phyloP scores from a whole-genome alignment of 2,329 filamentous ascomycete genomes.

The Simplicillium aogashimaense region DNA sequence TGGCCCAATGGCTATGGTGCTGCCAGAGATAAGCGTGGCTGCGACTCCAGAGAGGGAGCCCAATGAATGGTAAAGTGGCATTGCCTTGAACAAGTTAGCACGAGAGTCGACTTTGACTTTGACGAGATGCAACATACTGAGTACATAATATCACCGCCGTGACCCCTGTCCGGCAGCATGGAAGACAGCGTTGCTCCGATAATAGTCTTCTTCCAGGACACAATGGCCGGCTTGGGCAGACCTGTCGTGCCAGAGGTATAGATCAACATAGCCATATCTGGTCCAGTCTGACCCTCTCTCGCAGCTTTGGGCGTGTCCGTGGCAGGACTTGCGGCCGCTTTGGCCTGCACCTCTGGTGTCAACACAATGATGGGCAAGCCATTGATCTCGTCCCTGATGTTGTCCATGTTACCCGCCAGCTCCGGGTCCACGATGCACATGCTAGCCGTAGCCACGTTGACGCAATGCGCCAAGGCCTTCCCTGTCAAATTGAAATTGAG shows the following conservation, averaged over 20 bases:
- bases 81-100: slow-evolving; percentile 42
- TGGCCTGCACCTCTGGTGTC: background rate
- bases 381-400: slow-evolving; percentile 40
- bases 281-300: background rate
- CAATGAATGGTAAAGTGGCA: slow-evolving; percentile 83
- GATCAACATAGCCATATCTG: slow-evolving; percentile 53
- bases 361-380: slow-evolving; percentile 1
- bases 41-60: slow-evolving; percentile 62
- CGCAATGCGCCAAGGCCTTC: slow-evolving; percentile 62
- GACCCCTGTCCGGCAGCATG: slow-evolving; percentile 44
- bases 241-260: slow-evolving; percentile 73
- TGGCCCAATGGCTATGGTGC: slow-evolving; percentile 60
- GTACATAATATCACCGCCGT: slow-evolving; percentile 38
- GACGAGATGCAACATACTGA: slow-evolving; percentile 4
- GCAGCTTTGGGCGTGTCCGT: background rate
- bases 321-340: background rate
- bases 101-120: slow-evolving; percentile 1
- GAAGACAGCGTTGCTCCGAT: slow-evolving; percentile 30
- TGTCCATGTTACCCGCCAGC: slow-evolving; percentile 44
- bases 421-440: slow-evolving; percentile 62
- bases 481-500: slow-evolving; percentile 79
- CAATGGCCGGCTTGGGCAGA: slow-evolving; percentile 61
- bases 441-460: slow-evolving; percentile 55
- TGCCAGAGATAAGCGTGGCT: slow-evolving; percentile 47
- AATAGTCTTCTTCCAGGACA: slow-evolving; percentile 53